Evolutionary conservation across 768 basidiomycete genomes (phyloP), one percentile per base, ranked within the genome.

Genomic region (Lentinula raphanica): DNA sequence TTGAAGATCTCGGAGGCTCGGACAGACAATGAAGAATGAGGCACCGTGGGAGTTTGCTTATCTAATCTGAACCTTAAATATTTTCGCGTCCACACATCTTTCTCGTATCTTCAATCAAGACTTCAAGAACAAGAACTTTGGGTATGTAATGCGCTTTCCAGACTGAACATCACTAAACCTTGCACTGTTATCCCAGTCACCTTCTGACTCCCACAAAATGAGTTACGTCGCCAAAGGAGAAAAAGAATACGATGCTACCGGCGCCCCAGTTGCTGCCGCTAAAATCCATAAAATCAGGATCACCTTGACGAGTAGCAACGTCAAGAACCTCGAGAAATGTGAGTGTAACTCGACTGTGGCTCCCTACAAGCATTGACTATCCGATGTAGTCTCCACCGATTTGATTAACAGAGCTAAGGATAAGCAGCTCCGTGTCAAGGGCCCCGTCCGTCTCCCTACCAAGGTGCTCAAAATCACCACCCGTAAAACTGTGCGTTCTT

Each of bases 261-360:
- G 92, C 68, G 88, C 89, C 63, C 83, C 82, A 55, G 85, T 94
- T 61, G 88, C 90, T 69, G 79, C 84, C 64, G 89, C 92, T 71
- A 95, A 98, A 77, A 85, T 93, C 73, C 96, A 98, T 86, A 98
- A 98, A 85, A 98, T 98, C 75, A 82, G 97, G 63, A 99, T 99
- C 81, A 98, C 97, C 64, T 82, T 99, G 74, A 98, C 97, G 64
- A 93, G 91, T 78, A 89, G 91, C 79, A 98, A 98, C 74, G 92
- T 98, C 78, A 88, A 84, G 82, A 96, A 94, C 83, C 79, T 99
- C 69, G 97, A 99, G 81, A 99, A 98, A 79, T 98, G 96, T 98
- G 63, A 60, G 81, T 0, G 45, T 15, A 31, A 31, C 45, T 44
- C 12, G 2, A 55, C 3, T n/a, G 6, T 51, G 1, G 8, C 28